Conservation (phyloP, 371 early-diverging fungal species). For the Actinomortierella wolfii region DNA sequence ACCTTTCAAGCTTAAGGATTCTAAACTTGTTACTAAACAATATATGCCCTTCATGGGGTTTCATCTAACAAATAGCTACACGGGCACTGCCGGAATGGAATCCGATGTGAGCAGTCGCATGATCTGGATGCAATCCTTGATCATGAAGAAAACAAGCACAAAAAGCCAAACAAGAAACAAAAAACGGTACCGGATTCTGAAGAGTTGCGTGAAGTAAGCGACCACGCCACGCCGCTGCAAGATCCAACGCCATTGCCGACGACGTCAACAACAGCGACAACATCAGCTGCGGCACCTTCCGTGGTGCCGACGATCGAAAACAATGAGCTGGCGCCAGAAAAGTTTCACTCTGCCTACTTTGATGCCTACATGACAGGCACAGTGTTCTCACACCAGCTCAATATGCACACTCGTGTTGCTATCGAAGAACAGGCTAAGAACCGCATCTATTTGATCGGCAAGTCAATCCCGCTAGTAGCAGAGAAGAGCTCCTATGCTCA, state of each 20-base stretch:
- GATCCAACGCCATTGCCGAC: not conserved
- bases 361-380: conserved; percentile 97
- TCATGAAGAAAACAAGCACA: conserved; percentile 53
- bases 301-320: not conserved
- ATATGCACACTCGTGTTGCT: conserved; percentile 20
- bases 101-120: conserved; percentile 71
- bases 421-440: conserved; percentile 50
- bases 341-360: conserved; percentile 84
- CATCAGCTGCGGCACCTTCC: not conserved
- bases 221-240: not conserved
- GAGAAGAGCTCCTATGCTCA: conserved; percentile 59
- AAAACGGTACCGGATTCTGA: conserved; percentile 5
- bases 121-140: conserved; percentile 84
- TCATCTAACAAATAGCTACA: conserved; percentile 53
- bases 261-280: not conserved
- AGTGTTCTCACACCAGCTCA: conserved; percentile 68
- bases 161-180: conserved; percentile 26
- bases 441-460: conserved; percentile 76
- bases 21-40: too few relatives aligned
- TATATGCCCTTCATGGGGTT: too few relatives aligned
- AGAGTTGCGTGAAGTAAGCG: not conserved
- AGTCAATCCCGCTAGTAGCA: conserved; percentile 63
- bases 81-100: conserved; percentile 71
- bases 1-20: too few relatives aligned
- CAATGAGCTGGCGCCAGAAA: conserved; percentile 15